These are phyloP conservation scores for Litsea cubeba DNA, from an alignment of 164 flowering plant species.

Conservation along the genomic window DNA sequence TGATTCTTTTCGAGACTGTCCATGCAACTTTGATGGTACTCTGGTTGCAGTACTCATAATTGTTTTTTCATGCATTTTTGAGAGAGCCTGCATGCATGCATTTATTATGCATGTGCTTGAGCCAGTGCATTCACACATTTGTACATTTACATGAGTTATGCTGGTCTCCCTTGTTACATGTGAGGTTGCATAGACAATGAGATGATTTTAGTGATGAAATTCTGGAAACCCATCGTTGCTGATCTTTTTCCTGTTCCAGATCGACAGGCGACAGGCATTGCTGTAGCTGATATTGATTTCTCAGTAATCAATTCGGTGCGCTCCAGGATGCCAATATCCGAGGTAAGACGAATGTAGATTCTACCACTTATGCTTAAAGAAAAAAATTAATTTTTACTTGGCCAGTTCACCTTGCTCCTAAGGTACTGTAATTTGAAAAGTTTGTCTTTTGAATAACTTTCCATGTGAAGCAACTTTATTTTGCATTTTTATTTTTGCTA, in stretches of 20 bases:
- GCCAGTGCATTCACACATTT: too few species aligned
- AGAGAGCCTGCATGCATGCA: too few species aligned
- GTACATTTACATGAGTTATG: too few species aligned
- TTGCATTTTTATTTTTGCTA: slow-evolving; percentile 1
- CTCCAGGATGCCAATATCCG: slow-evolving; percentile 66
- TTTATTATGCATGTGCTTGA: too few species aligned
- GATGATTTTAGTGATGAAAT: background rate
- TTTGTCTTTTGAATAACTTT: background rate
- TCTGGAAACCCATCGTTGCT: too few species aligned
- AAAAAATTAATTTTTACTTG: background rate
- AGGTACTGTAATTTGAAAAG: background rate
- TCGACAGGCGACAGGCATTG: slow-evolving; percentile 66
- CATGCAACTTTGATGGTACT: too few species aligned
- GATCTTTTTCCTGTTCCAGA: slow-evolving; percentile 38
- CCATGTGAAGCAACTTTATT: background rate
- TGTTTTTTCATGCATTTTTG: too few species aligned
- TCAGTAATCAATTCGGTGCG: slow-evolving; percentile 66
- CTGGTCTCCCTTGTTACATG: too few species aligned
- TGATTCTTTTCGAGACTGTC: too few species aligned
- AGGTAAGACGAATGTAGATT: slow-evolving; percentile 33
- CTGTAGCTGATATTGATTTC: slow-evolving; percentile 82
- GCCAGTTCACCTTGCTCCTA: background rate
- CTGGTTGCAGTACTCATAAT: too few species aligned
- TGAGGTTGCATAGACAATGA: background rate
- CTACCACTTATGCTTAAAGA: too few species aligned